Percentiles rank a stretch among this genome's conserved stretches.
phyloP scores from a whole-genome alignment of 2,329 filamentous ascomycete genomes.

The Anisogramma anomala region DNA sequence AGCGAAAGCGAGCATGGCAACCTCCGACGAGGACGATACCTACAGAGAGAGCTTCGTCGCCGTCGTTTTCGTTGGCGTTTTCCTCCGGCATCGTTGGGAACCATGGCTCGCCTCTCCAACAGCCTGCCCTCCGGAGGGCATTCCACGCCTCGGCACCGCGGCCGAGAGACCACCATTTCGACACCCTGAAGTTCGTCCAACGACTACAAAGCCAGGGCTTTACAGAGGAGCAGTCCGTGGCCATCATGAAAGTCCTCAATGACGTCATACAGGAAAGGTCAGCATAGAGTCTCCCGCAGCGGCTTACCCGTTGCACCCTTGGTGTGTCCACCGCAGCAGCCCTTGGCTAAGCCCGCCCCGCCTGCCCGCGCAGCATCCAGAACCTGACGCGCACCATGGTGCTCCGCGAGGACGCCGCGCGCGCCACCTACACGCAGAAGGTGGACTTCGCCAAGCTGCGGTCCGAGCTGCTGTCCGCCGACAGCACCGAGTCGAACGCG shows the following conservation, averaged over 20 bases:
- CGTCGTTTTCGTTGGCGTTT: background rate
- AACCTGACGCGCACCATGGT: conserved; percentile 98
- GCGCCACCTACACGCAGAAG: conserved; percentile 73
- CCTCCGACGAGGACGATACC: conserved; percentile 19
- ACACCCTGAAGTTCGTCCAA: conserved; percentile 95
- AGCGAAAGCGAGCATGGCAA: conserved; percentile 13
- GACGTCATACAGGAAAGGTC: conserved; percentile 94
- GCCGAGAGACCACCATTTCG: conserved; percentile 82
- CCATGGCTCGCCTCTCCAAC: conserved; percentile 18
- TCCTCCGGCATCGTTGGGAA: background rate
- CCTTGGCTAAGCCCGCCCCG: background rate
- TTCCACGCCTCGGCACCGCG: conserved; percentile 59
- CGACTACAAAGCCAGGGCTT: conserved; percentile 82
- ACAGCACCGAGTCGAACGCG: conserved; percentile 80
- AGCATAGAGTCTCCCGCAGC: background rate
- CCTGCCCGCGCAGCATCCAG: conserved; percentile 55
- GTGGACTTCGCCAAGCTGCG: conserved; percentile 97
- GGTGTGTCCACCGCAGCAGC: background rate
- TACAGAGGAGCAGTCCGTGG: conserved; percentile 85
- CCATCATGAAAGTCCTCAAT: conserved; percentile 97
- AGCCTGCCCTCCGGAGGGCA: conserved; percentile 27
- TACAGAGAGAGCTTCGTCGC: background rate
- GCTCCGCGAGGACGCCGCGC: conserved; percentile 80
- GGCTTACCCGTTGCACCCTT: too few species aligned
- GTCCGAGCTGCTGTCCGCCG: conserved; percentile 82